These are phyloP conservation scores for Sugiyamaella xylanicola DNA, from an alignment of 1,139 yeast species.

Conservation along the genomic window DNA sequence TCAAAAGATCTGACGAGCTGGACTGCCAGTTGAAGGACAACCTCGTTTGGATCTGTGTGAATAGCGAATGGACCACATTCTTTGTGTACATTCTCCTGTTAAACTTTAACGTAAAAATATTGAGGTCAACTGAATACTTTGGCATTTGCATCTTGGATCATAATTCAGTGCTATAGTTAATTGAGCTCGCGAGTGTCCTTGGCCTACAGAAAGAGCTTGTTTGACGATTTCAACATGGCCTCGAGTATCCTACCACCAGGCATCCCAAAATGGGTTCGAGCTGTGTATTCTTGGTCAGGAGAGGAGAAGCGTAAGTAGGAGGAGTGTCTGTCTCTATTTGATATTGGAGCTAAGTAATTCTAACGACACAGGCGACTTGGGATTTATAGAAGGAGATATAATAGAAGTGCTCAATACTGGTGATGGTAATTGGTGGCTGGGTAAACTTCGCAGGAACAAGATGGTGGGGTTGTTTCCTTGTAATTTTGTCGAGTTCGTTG, in stretches of 20 bases:
- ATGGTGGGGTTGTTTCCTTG: conserved; percentile 85
- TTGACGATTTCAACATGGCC: conserved; percentile 18
- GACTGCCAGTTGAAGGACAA: too few relatives aligned
- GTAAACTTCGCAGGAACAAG: conserved; percentile 74
- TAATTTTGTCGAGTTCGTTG: conserved; percentile 69
- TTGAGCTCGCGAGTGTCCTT: too few relatives aligned
- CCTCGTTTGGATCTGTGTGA: too few relatives aligned
- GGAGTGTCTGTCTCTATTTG: too few relatives aligned
- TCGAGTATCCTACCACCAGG: conserved; percentile 27
- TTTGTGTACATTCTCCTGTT: conserved; percentile 11
- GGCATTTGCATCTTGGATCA: neutral
- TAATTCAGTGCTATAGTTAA: too few relatives aligned
- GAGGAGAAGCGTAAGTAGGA: conserved; percentile 56
- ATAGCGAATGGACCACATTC: neutral
- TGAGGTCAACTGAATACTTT: neutral
- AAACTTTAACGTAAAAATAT: conserved; percentile 8
- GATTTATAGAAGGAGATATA: conserved; percentile 89
- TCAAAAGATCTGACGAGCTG: too few relatives aligned
- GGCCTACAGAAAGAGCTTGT: neutral
- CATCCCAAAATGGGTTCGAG: conserved; percentile 70
- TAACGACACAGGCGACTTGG: conserved; percentile 62
- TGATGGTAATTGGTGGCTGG: conserved; percentile 94
- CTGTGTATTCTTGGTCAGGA: conserved; percentile 88
- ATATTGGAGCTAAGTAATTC: too few relatives aligned
- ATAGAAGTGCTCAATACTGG: conserved; percentile 79